Base-by-base conservation (phyloP, 2,329 filamentous ascomycete genomes). In the Colletotrichum destructivum region DNA sequence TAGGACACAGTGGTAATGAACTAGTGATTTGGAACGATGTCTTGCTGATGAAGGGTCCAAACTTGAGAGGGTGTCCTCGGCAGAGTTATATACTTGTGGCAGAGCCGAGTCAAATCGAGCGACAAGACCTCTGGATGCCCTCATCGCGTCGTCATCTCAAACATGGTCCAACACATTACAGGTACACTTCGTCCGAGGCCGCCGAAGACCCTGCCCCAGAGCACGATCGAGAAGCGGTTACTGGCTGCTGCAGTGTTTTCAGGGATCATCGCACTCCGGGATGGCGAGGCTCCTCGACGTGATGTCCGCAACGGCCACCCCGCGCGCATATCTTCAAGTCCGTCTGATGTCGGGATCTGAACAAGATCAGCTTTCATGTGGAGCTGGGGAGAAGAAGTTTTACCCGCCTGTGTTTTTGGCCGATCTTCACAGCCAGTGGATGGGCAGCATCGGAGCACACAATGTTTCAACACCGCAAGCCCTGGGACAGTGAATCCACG, bases 81-180 rank as follows among this genome's bases (percentile, higher is more conserved):
- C 31, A 23, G 9, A 54, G 16, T 69, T 72, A 72, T 69, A 57
- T 63, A 64, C 26, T 52, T 21, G 44, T 26, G 15, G 40, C 42
- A 21, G n/a, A 4, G 21, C 59, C 35, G 38, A 52, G 46, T 18
- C 26, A 60, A 52, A n/a, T 31, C 12, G 54, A 16, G 52, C 44
- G 40, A 26, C 16, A 15, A 44, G 18, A 13, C 38, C 13, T 59
- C 8, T 46, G 13, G 21, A 23, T 35, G 38, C 12, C 40, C 42
- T 64, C 59, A 26, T 46, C 18, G 52, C 59, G 65, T 63, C 66
- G 54, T 55, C 59, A 54, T 71, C 65, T 71, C 64, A 69, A 60
- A 63, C 59, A 8, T 8, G 13, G 18, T 9, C 55, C 40, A 59
- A 15, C 59, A 51, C 31, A 49, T 42, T 49, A 63, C 54, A 31